Evolutionary conservation across 2,329 filamentous ascomycete species (phyloP), one percentile per base, ranked within the genome.

Genomic region (Diaporthe longicolla): DNA sequence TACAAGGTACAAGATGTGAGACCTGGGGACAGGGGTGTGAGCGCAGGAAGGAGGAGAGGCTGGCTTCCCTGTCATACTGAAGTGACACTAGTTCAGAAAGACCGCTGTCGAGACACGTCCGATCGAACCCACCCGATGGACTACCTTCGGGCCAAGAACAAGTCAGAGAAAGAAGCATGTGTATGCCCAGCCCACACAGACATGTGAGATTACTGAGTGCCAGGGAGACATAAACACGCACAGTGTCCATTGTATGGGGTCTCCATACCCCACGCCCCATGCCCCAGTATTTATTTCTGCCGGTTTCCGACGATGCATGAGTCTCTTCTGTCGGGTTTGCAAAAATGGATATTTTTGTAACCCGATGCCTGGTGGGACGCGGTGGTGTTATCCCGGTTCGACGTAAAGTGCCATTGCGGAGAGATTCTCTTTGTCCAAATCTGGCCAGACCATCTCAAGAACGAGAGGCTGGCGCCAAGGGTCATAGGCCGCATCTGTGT

Each of bases 121-220:
- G 70, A 24, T 54, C 70, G 57, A 45, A 52, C 57, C 70, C 59
- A 43, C 43, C 57, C 43, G 70, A 45, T 63, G 54, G 43, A 63
- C 57, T 71, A 26, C 37, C 43, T 63, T 71, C 57, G 29, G 55
- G 70, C 70, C 70, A 71, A 71, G 70, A 63, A 32, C 70, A 63
- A 40, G 35, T 35, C 59, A 58, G 45, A 59, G 26, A 54, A 59
- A 71, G 57, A 71, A 71, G 63, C 63, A 54, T 68, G 63, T 68
- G 63, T 54, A 40, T 52, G 48, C 63, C 63, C 48, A 54, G 63
- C 32, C 63, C 32, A 68, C 63, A 68, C 63, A 54, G 63, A 52
- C 45, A 58, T 71, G 70, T 63, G 57, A 43, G 32, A 71, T 63
- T 63, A 71, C 50, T 48, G 57, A 71, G 24, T 50, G 70, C 21